Percentiles rank a stretch among this genome's conserved stretches.
Conservation (phyloP, 2,329 filamentous ascomycete species). For the Alternaria panax region DNA sequence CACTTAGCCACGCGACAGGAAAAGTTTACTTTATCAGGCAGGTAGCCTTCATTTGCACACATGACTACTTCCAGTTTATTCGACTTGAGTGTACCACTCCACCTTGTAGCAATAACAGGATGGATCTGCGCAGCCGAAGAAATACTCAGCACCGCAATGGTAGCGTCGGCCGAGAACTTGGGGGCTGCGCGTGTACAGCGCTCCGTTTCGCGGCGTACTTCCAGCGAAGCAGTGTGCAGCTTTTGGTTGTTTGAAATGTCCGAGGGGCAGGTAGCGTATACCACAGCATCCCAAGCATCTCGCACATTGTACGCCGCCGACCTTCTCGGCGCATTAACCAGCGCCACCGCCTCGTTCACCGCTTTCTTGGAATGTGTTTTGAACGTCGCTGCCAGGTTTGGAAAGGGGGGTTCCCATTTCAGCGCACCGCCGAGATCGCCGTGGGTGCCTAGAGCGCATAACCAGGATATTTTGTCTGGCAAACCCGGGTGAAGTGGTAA, state of each 20-base stretch:
- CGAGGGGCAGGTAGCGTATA: slow-evolving; percentile 58
- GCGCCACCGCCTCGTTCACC: slow-evolving; percentile 68
- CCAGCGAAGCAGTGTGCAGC: slow-evolving; percentile 62
- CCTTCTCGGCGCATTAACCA: slow-evolving; percentile 70
- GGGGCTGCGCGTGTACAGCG: slow-evolving; percentile 68
- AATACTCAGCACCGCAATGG: slow-evolving; percentile 69
- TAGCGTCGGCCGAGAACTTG: slow-evolving; percentile 68
- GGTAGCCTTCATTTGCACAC: slow-evolving; percentile 72
- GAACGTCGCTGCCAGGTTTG: slow-evolving; percentile 68
- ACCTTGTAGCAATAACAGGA: slow-evolving; percentile 71
- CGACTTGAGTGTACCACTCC: slow-evolving; percentile 68
- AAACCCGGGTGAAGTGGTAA: slow-evolving; percentile 62
- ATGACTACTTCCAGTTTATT: slow-evolving; percentile 68
- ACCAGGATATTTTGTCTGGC: slow-evolving; percentile 62
- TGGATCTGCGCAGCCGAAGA: slow-evolving; percentile 68
- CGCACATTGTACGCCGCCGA: slow-evolving; percentile 67
- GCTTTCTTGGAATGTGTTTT: slow-evolving; percentile 68
- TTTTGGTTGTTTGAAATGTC: slow-evolving; percentile 59
- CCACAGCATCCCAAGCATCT: slow-evolving; percentile 67
- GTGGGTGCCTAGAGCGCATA: slow-evolving; percentile 70
- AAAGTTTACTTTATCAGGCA: slow-evolving; percentile 70
- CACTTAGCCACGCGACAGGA: slow-evolving; percentile 68
- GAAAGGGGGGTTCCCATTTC: slow-evolving; percentile 72
- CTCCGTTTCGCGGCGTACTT: slow-evolving; percentile 69
- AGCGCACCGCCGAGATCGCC: slow-evolving; percentile 70